phyloP scores from a whole-genome alignment of 306 rosid species.

The Trifolium pratense region DNA sequence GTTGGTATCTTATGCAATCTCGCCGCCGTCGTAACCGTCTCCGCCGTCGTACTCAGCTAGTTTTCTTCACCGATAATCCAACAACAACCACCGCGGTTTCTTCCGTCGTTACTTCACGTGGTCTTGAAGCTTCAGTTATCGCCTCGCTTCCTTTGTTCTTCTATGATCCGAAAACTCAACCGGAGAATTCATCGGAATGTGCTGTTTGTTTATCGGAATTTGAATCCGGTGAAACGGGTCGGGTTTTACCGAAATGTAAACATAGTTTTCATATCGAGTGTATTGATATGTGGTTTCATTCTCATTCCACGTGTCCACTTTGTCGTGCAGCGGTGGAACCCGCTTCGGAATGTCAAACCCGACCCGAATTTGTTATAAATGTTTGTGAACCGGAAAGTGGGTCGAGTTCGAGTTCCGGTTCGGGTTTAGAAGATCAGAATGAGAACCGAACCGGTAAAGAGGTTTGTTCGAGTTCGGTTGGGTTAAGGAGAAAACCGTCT shows the following conservation, averaged over 20 bases:
- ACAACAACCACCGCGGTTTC: neutral
- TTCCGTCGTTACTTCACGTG: slow-evolving; percentile 37
- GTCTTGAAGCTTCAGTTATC: slow-evolving; percentile 67
- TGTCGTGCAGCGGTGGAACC: slow-evolving; percentile 78
- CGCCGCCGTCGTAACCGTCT: slow-evolving; percentile 60
- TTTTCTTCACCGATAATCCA: slow-evolving; percentile 44
- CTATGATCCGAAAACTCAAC: slow-evolving; percentile 44
- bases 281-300: slow-evolving; percentile 92
- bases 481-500: slow-evolving; percentile 50
- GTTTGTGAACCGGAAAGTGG: slow-evolving; percentile 37
- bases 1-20: slow-evolving; percentile 69
- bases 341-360: neutral
- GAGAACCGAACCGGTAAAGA: slow-evolving; percentile 15
- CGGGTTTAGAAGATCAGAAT: neutral
- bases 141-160: slow-evolving; percentile 63
- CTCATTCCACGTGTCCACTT: slow-evolving; percentile 82
- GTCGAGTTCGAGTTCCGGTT: no score
- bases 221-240: slow-evolving; percentile 66
- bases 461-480: slow-evolving; percentile 49
- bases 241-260: slow-evolving; percentile 69
- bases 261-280: slow-evolving; percentile 79
- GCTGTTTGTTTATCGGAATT: slow-evolving; percentile 90
- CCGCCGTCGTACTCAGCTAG: slow-evolving; percentile 48
- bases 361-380: slow-evolving; percentile 38
- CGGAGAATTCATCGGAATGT: slow-evolving; percentile 59